Evolutionary conservation across 2,329 filamentous ascomycete species (phyloP), one percentile per base, ranked within the genome.

Genomic region (Penicillium psychrosexuale): DNA sequence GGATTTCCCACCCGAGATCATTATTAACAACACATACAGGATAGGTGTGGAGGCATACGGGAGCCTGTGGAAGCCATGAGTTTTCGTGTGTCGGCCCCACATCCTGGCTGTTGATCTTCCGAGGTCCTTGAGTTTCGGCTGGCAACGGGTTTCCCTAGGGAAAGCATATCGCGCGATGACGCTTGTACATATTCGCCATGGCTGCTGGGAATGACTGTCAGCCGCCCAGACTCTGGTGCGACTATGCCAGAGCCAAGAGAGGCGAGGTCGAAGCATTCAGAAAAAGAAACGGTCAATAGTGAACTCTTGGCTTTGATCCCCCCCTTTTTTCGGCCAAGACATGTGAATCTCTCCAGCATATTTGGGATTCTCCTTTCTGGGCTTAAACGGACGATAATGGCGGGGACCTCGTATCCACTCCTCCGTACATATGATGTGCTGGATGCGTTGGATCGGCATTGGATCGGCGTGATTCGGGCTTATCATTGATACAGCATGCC

Each of bases 71-170:
- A 55, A 61, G 46, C 24, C 39, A 48, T 55, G 19, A 34, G 30
- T 27, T 37, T 40, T 56, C 50, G 42, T 53, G 56, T 56, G 59
- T 64, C 62, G 60, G 63, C 59, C 59, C 45, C 54, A 58, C 58
- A 64, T 56, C 64, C 65, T 68, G 56, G 62, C 57, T 58, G 67
- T 60, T 62, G 67, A 70, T 69, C 67, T 64, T 65, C 68, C 66
- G 67, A 68, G 63, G 66, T 56, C 51, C 59, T 66, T 58, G 57
- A 55, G 56, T 58, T 55, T 64, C 65, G 68, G 66, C 51, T 63
- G 56, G 61, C 58, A 51, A 64, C 62, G 65, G 63, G 47, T 55
- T 49, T 60, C 61, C 52, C 44, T 50, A 51, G 50, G 53, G 30
- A 56, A 50, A 56, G 40, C 31, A 38, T 46, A 57, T 63, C 63